Evolutionary conservation across 345 rosid genomes (phyloP), one percentile per base, ranked within the genome.

Genomic region (Aquilaria sinensis): DNA sequence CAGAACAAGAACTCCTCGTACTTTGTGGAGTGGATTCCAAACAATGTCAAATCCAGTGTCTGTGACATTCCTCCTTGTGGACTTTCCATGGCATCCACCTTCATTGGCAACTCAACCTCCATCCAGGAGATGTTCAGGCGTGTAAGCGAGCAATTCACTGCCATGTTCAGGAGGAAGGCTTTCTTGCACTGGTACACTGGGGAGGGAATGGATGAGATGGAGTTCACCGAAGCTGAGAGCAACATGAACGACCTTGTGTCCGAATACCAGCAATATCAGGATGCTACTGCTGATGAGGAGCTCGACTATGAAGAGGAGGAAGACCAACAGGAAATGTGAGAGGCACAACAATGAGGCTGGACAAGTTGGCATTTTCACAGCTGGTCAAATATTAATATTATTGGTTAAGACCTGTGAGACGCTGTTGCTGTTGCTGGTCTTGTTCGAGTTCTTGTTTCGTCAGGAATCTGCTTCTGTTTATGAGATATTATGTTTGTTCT

Each of bases 1-100:
- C 75, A 71, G 57, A 71, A 71, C 75, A 71, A 71, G 70, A 71
- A 71, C 63, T 71, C 75, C 2, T 71, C 75, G 1, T 71, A 71
- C 70, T 71, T 71, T 51, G 68, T 64, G 5, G 68, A 65, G 66
- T 72, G 75, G 75, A 72, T 72, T 53, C 75, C 75, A 30, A 67
- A 72, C 67, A 72, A 72, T 4, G 75, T 72, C 23, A 72, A 72
- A 55, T 72, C 75, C 51, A 72, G 75, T 48, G 75, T 72, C 47
- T 72, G 75, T 52, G 75, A 72, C 23, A 72, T 67, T 57, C 71
- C 75, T 31, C 75, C 75, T 7, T 58, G 47, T 48, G 75, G 75
- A 14, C 75, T 72, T n/a, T 62, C 75, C 13, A 72, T 72, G 71
- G 55, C 75, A 30, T 62, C 75, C 34, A 72, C 75, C 51, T 72